A percentile compares a stretch with the other conserved stretches of the same genome.
phyloP scores from a whole-genome alignment of 1,284 basidiomycete species.

The Acaromyces ingoldii region DNA sequence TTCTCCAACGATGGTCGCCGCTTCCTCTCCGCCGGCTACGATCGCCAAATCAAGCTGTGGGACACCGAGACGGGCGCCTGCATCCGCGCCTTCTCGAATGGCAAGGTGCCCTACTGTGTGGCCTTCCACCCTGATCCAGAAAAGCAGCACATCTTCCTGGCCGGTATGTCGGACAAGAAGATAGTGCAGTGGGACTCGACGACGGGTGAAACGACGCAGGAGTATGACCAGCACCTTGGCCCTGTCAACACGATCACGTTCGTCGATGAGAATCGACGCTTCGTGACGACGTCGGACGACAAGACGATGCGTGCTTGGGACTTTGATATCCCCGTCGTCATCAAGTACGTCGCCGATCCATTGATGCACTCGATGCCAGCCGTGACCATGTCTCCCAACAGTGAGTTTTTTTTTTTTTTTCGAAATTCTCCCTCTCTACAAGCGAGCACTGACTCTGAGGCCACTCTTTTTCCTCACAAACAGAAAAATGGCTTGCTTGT shows the following conservation, averaged over 20 bases:
- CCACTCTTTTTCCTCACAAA: neutral
- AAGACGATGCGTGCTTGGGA: conserved; percentile 97
- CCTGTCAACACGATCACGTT: conserved; percentile 98
- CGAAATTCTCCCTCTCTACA: too few species aligned
- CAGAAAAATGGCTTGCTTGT: conserved; percentile 92
- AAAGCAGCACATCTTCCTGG: conserved; percentile 92
- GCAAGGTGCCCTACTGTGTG: conserved; percentile 91
- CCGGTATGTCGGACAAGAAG: conserved; percentile 99
- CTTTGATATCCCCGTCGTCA: conserved; percentile 88
- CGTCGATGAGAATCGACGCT: conserved; percentile 88
- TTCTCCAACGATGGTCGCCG: conserved; percentile 87
- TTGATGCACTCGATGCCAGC: conserved; percentile 99
- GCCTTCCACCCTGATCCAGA: conserved; percentile 93
- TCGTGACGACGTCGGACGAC: conserved; percentile 97
- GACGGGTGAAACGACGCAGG: conserved; percentile 87
- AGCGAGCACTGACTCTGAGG: too few species aligned
- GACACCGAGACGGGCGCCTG: conserved; percentile 97
- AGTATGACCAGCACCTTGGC: conserved; percentile 97
- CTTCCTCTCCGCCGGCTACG: conserved; percentile 90
- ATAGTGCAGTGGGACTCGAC: conserved; percentile 98
- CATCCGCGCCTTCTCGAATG: conserved; percentile 88
- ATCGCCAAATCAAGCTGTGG: conserved; percentile 97
- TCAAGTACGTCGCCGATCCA: conserved; percentile 99
- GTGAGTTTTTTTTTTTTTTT: conserved; percentile 58
- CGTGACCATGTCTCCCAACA: conserved; percentile 85